Evolutionary conservation across 257 asterid species (phyloP).

Genomic region (Craterostigma plantagineum): DNA sequence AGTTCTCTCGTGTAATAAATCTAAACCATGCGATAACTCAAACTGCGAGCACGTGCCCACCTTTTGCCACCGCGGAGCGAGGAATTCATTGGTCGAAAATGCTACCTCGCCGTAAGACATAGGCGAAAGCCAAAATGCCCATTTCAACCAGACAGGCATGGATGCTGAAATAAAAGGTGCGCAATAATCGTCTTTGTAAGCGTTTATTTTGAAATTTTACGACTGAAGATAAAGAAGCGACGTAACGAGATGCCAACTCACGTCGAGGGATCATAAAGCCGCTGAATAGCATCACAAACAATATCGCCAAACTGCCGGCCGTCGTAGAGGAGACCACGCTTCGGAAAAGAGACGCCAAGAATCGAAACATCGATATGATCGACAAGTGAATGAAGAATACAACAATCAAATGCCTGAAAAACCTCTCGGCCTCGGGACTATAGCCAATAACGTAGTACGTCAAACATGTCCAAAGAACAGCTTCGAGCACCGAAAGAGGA

Average conservation of each 20-base stretch:
- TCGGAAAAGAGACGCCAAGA: conserved; percentile 40
- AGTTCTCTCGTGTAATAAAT: no score
- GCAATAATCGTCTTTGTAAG: not conserved
- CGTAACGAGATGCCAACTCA: conserved; percentile 13
- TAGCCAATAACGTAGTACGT: conserved; percentile 17
- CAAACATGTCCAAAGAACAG: conserved; percentile 35
- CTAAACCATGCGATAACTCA: not conserved
- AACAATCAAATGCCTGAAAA: conserved; percentile 34
- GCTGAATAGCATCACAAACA: conserved; percentile 26
- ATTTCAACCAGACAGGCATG: conserved; percentile 52
- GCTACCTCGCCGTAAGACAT: conserved; percentile 59
- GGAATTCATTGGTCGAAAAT: conserved; percentile 47
- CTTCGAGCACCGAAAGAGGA: conserved; percentile 22
- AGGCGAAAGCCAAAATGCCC: conserved; percentile 69
- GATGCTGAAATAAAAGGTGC: conserved; percentile 27
- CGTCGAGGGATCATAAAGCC: conserved; percentile 51
- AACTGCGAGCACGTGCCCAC: conserved; percentile 11
- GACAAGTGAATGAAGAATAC: conserved; percentile 38
- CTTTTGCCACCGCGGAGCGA: conserved; percentile 54
- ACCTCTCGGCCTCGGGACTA: conserved; percentile 17
- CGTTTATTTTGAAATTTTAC: not conserved
- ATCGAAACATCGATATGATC: conserved; percentile 41
- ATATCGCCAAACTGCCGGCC: conserved; percentile 24
- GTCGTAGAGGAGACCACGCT: conserved; percentile 26
- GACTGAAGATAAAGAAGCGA: not conserved